These are phyloP conservation scores for Bifiguratus adelaidae DNA, from an alignment of 192 early-diverging fungal genomes.

Conservation along the genomic window DNA sequence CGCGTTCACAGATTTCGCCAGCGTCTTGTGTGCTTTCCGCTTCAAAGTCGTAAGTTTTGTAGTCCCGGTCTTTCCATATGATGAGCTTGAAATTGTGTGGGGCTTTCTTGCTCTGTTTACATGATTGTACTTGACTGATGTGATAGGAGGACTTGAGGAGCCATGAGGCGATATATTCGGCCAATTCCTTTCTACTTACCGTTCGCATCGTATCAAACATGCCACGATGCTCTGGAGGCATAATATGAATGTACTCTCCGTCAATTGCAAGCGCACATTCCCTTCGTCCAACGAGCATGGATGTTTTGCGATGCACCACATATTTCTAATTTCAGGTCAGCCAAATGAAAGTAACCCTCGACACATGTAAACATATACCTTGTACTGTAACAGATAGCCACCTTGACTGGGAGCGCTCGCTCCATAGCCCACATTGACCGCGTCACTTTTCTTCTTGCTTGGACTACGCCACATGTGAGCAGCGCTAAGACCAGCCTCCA, in stretches of 20 bases:
- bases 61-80: slow-evolving; percentile 42
- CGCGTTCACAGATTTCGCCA: too few species aligned
- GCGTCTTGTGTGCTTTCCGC: slow-evolving; percentile 55
- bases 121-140: slow-evolving; percentile 47
- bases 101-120: slow-evolving; percentile 57
- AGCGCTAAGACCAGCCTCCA: slow-evolving; percentile 4
- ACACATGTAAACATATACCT: slow-evolving; percentile 2
- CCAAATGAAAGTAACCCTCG: slow-evolving; percentile 33
- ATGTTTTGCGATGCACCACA: slow-evolving; percentile 68
- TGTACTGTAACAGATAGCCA: slow-evolving; percentile 16
- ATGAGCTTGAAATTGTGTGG: slow-evolving; percentile 59
- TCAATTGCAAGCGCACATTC: slow-evolving; percentile 88
- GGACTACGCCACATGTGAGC: slow-evolving; percentile 23
- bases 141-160: slow-evolving; percentile 43
- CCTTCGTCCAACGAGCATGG: slow-evolving; percentile 78
- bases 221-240: slow-evolving; percentile 67
- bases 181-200: slow-evolving; percentile 18
- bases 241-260: slow-evolving; percentile 86
- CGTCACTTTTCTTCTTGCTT: slow-evolving; percentile 23
- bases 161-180: neutral
- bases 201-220: slow-evolving; percentile 81
- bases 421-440: too few species aligned
- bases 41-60: slow-evolving; percentile 72
- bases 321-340: slow-evolving; percentile 57
- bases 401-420: slow-evolving; percentile 4